Conservation (phyloP, 2,329 filamentous ascomycete genomes). For the Cordyceps pruinosa region DNA sequence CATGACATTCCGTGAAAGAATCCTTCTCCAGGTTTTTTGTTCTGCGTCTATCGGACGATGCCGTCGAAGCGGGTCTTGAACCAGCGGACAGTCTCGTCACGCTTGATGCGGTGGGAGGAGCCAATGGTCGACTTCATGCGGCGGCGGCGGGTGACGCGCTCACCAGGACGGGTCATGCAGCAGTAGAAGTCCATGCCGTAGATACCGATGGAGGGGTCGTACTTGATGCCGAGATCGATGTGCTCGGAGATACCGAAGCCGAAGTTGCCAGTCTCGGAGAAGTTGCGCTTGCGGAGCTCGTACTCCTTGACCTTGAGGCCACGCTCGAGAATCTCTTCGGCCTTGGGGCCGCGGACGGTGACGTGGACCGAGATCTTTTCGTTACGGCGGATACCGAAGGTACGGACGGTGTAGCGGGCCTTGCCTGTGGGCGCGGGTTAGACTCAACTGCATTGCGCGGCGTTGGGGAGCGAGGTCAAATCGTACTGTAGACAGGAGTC, state of each 20-base stretch:
- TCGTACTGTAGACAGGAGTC: constrained; percentile 96
- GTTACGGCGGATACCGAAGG: constrained; percentile 99
- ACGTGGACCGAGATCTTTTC: constrained; percentile 99
- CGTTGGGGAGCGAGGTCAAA: constrained; percentile 20
- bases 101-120: constrained; percentile 85
- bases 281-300: constrained; percentile 98
- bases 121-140: constrained; percentile 83
- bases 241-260: constrained; percentile 99
- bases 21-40: constrained; percentile 18
- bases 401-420: constrained; percentile 99
- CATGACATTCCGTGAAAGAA: constrained; percentile 34
- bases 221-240: constrained; percentile 99
- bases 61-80: constrained; percentile 88
- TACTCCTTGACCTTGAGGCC: constrained; percentile 99
- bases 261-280: constrained; percentile 99
- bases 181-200: constrained; percentile 99
- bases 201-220: constrained; percentile 96
- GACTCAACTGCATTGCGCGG: constrained; percentile 2
- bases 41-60: constrained; percentile 82
- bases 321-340: constrained; percentile 99
- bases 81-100: constrained; percentile 95
- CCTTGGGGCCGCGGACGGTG: constrained; percentile 95
- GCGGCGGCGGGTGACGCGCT: constrained; percentile 93
- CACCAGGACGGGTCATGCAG: constrained; percentile 99
- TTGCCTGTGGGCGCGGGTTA: constrained; percentile 58